These are phyloP conservation scores for Xylariales sp. DNA, from an alignment of 2,329 filamentous ascomycete species.

Conservation along the genomic window DNA sequence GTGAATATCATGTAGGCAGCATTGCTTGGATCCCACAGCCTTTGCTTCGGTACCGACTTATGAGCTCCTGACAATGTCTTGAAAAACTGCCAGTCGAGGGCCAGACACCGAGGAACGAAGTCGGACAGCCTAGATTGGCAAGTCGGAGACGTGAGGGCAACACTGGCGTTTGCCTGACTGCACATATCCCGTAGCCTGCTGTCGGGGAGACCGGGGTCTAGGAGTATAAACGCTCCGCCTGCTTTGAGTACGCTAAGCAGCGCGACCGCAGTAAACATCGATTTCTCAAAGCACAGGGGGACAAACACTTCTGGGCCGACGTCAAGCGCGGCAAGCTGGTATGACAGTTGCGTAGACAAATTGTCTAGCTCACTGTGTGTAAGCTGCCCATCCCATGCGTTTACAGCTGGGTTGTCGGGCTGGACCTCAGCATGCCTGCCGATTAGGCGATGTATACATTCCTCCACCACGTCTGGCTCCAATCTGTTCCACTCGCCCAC, in stretches of 20 bases:
- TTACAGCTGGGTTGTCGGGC: neutral
- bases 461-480: neutral
- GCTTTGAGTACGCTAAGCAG: neutral
- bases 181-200: neutral
- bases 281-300: neutral
- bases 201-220: neutral
- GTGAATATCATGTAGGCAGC: conserved; percentile 4
- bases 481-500: neutral
- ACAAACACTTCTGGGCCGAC: conserved; percentile 25
- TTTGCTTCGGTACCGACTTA: neutral
- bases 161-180: too few relatives aligned
- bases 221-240: neutral
- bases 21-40: neutral
- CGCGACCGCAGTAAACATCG: neutral
- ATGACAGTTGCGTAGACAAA: neutral
- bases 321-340: conserved; percentile 9
- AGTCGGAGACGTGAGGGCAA: too few relatives aligned
- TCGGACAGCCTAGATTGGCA: too few relatives aligned
- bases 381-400: neutral
- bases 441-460: neutral
- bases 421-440: neutral
- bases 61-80: too few relatives aligned
- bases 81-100: too few relatives aligned
- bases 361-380: neutral
- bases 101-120: too few relatives aligned